Evolutionary conservation across 1,284 basidiomycete species (phyloP).

Genomic region (Irpex sp.): DNA sequence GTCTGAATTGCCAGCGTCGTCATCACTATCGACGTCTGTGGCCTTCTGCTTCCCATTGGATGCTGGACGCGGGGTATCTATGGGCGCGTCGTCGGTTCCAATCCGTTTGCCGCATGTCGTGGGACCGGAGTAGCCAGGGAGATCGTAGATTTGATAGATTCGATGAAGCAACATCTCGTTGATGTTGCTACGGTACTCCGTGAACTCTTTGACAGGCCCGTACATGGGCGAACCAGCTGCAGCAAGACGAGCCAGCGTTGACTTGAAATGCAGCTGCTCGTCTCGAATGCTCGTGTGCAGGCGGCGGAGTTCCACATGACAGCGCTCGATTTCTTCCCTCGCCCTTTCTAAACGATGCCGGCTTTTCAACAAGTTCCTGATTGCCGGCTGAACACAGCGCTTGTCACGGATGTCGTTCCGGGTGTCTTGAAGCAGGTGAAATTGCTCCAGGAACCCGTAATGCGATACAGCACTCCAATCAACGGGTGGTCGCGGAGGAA

Average conservation of each 20-base stretch:
- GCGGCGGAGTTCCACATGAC: constrained; percentile 27
- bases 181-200: constrained; percentile 2
- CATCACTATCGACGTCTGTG: too few species aligned
- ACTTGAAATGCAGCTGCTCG: constrained; percentile 13
- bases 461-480: constrained; percentile 24
- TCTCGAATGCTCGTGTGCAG: constrained; percentile 22
- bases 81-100: too few species aligned
- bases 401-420: constrained; percentile 22
- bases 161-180: constrained; percentile 9
- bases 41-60: too few species aligned
- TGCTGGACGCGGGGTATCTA: too few species aligned
- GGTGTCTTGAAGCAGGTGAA: constrained; percentile 28
- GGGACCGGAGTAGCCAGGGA: constrained; percentile 7
- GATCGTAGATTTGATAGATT: constrained; percentile 8
- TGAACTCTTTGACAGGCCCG: constrained; percentile 7
- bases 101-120: neutral
- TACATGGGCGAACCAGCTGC: neutral
- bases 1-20: too few species aligned
- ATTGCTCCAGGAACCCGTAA: constrained; percentile 30
- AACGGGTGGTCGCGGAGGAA: constrained; percentile 22
- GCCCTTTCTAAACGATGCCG: constrained; percentile 26
- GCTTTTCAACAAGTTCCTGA: constrained; percentile 21
- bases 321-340: constrained; percentile 25
- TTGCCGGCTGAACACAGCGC: constrained; percentile 25
- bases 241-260: neutral